Conservation (phyloP, 2,329 filamentous ascomycete genomes). For the Ilyonectria destructans region DNA sequence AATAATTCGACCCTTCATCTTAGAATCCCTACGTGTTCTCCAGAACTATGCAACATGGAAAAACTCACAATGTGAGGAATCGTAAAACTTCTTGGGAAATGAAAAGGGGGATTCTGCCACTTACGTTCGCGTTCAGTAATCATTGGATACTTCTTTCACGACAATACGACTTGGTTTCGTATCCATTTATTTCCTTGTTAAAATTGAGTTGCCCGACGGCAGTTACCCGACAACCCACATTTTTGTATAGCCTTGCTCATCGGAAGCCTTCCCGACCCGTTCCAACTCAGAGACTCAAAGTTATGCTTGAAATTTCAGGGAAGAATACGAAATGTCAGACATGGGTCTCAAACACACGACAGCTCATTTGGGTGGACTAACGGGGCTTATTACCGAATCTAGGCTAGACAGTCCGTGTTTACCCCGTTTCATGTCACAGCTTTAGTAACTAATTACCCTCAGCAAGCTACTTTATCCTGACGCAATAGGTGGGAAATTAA, state of each 20-base stretch:
- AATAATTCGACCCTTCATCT: not conserved
- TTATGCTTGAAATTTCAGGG: not conserved
- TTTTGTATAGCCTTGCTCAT: not conserved
- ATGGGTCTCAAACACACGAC: not conserved
- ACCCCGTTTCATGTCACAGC: not conserved
- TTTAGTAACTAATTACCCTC: not conserved
- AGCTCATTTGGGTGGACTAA: not conserved
- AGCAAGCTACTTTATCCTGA: not conserved
- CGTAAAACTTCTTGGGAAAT: too few species aligned
- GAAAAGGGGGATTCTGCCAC: too few species aligned
- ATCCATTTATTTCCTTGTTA: too few species aligned
- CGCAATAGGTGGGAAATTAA: slow-evolving; percentile 1
- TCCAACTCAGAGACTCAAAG: not conserved
- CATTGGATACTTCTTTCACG: too few species aligned
- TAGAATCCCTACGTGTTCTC: not conserved
- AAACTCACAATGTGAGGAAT: too few species aligned
- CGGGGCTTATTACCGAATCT: not conserved
- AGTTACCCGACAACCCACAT: too few species aligned
- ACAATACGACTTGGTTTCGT: too few species aligned
- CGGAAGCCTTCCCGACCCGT: not conserved
- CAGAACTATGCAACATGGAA: not conserved
- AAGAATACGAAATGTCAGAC: not conserved
- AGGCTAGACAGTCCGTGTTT: not conserved
- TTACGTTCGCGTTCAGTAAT: too few species aligned
- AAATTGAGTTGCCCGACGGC: too few species aligned